Evolutionary conservation across 495 filamentous ascomycete species (phyloP), one percentile per base, ranked within the genome.

Genomic region (Penicillium cinerascens): DNA sequence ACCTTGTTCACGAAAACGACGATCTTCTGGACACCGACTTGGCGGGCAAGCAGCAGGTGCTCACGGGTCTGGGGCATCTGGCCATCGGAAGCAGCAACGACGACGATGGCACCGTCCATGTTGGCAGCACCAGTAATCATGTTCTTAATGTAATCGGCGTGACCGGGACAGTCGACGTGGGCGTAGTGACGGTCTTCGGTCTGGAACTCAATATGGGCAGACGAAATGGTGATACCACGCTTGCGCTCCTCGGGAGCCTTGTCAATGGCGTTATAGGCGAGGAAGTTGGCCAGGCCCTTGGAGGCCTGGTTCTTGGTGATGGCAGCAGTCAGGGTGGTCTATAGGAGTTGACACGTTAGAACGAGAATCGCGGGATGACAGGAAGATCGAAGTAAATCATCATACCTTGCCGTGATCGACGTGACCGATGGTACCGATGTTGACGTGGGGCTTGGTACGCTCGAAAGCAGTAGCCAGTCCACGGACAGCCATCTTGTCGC

Each of bases 121-220:
- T 85, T 90, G 56, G 92, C 90, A 52, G 92, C 88, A 81, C 92
- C 92, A 59, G 92, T 96, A 72, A 97, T 97, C 92, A 97, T 97
- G 84, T 98, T 98, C 85, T 98, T 98, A 77, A 98, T 97, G 81
- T 97, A 98, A 90, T 98, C 93, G 68, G 93, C 93, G 84, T 98
- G 93, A 73, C 93, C 93, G 48, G 93, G 93, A 73, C 93, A 98
- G 83, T 98, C 93, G 78, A 98, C 93, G 83, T 98, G 93, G 63
- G 93, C 91, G 78, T 98, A 98, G 78, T 98, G 93, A 58, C 95
- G 84, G 60, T 69, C 70, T 5, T 95, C 87, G 67, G 93, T 97
- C 64, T 87, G 78, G 75, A 97, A 98, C 78, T 98, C 93, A 75
- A 98, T 95, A 77, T 98, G 93, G 55, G 93, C 90, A 37, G 92